phyloP scores from a whole-genome alignment of 2,329 filamentous ascomycete genomes.

The Zymoseptoria crescenta region DNA sequence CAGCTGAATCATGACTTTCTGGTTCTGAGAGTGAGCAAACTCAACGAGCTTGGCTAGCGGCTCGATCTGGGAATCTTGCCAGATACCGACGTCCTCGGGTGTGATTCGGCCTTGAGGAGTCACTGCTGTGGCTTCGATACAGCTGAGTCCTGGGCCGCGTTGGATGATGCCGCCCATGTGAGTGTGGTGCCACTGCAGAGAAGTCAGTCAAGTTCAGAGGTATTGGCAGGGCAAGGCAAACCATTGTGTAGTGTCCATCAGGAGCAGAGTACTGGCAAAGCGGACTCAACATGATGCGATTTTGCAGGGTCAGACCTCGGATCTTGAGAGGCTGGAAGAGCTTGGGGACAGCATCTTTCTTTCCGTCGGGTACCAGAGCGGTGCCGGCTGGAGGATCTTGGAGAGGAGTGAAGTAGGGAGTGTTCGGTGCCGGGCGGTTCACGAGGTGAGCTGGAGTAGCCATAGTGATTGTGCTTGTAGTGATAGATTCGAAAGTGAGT shows the following conservation, averaged over 20 bases:
- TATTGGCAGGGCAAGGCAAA: background rate
- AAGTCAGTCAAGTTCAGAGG: background rate
- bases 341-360: slow-evolving; percentile 45
- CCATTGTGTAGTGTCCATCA: slow-evolving; percentile 64
- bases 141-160: slow-evolving; percentile 64
- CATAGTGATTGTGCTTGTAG: background rate
- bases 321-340: slow-evolving; percentile 52
- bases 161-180: slow-evolving; percentile 65
- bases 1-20: slow-evolving; percentile 72
- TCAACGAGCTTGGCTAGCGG: slow-evolving; percentile 62
- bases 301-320: slow-evolving; percentile 38
- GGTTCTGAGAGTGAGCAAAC: slow-evolving; percentile 70
- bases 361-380: slow-evolving; percentile 39
- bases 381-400: slow-evolving; percentile 42
- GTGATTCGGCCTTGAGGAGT: slow-evolving; percentile 72
- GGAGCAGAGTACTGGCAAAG: slow-evolving; percentile 61
- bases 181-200: slow-evolving; percentile 62
- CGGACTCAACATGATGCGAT: slow-evolving; percentile 54
- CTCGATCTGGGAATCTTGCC: slow-evolving; percentile 75
- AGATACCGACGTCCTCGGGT: slow-evolving; percentile 70
- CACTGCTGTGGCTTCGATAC: slow-evolving; percentile 73
- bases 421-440: slow-evolving; percentile 38
- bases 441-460: slow-evolving; percentile 27
- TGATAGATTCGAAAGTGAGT: background rate
- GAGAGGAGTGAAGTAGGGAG: slow-evolving; percentile 42